These are phyloP conservation scores for Corymbia citriodora DNA, from an alignment of 441 rosid genomes.

Conservation along the genomic window DNA sequence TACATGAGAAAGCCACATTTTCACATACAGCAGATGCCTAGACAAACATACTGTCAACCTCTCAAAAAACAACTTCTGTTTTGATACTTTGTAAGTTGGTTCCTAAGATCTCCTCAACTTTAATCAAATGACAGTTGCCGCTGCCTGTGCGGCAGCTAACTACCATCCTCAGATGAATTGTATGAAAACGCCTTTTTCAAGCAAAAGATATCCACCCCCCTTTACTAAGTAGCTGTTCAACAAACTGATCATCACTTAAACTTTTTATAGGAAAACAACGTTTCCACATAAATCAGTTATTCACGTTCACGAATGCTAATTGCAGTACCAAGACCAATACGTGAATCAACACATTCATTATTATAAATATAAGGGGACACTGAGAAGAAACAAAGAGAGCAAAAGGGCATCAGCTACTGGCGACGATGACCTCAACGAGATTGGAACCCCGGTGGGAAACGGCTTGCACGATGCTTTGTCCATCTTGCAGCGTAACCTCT, in stretches of 20 bases:
- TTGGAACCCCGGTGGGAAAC: constrained; percentile 89
- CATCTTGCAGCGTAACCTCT: constrained; percentile 49
- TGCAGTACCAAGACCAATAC: not conserved
- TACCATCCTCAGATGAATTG: not conserved
- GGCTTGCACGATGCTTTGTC: constrained; percentile 67
- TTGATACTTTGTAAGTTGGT: not conserved
- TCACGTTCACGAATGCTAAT: not conserved
- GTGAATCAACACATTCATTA: not conserved
- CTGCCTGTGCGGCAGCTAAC: not conserved
- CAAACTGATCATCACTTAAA: not conserved
- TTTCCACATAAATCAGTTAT: not conserved
- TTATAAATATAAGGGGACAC: not conserved
- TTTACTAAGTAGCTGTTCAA: not conserved
- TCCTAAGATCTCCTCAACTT: not conserved
- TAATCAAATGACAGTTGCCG: not conserved
- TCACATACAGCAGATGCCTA: not conserved
- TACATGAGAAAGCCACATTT: not conserved
- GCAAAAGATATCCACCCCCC: not conserved
- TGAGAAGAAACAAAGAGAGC: not conserved
- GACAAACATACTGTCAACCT: not conserved
- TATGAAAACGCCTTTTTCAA: not conserved
- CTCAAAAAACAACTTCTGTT: not conserved
- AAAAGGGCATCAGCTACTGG: not conserved
- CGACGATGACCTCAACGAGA: constrained; percentile 60
- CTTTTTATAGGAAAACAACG: not conserved